Evolutionary conservation across 306 rosid species (phyloP).

Genomic region (Dalbergia cochinchinensis): DNA sequence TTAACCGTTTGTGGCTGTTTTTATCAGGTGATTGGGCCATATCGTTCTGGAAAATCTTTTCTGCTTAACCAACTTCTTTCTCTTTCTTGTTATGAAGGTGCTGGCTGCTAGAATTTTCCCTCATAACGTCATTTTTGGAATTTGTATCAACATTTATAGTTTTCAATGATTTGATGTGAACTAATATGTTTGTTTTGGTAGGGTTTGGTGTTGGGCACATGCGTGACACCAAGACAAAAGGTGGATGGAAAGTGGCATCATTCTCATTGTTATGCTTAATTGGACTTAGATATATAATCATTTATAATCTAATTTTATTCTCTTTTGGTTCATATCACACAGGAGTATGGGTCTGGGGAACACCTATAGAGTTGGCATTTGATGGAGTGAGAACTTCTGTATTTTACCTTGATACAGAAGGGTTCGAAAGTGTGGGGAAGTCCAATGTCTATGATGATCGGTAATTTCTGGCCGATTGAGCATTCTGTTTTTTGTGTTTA

Average conservation of each 20-base stretch:
- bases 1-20: slow-evolving; percentile 43
- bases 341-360: slow-evolving; percentile 99
- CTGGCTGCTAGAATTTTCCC: slow-evolving; percentile 34
- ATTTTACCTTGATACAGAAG: slow-evolving; percentile 94
- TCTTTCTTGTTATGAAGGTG: slow-evolving; percentile 96
- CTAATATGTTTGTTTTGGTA: slow-evolving; percentile 40
- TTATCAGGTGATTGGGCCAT: slow-evolving; percentile 92
- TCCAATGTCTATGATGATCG: slow-evolving; percentile 97
- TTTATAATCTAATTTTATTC: slow-evolving; percentile 18
- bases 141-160: slow-evolving; percentile 22
- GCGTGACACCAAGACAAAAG: slow-evolving; percentile 98
- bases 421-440: slow-evolving; percentile 97
- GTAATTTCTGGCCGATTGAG: slow-evolving; percentile 60
- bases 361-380: slow-evolving; percentile 80
- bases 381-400: slow-evolving; percentile 90
- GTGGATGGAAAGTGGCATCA: slow-evolving; percentile 53
- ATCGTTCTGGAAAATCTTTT: slow-evolving; percentile 97
- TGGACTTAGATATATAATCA: slow-evolving; percentile 26
- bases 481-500: slow-evolving; percentile 31
- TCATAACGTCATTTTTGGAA: slow-evolving; percentile 8
- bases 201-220: slow-evolving; percentile 99
- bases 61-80: slow-evolving; percentile 97
- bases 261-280: slow-evolving; percentile 45
- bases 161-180: slow-evolving; percentile 35
- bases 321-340: slow-evolving; percentile 39